These are phyloP conservation scores for Coemansia brasiliensis DNA, from an alignment of 192 early-diverging fungal species.

Conservation along the genomic window DNA sequence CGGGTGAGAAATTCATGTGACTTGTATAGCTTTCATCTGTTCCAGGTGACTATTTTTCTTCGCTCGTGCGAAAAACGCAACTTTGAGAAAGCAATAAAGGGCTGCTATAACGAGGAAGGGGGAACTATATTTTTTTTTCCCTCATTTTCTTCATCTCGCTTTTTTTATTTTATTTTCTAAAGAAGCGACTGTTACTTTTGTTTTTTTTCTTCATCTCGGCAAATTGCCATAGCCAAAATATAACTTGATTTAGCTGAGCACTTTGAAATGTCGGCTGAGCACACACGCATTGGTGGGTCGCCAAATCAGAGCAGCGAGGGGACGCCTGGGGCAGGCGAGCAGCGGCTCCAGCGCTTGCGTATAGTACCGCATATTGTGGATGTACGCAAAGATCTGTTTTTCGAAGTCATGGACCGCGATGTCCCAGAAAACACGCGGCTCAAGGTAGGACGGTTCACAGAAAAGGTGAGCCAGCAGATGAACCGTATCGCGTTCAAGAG, in stretches of 20 bases:
- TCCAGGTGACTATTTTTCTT: too few species aligned
- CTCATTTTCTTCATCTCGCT: conserved; percentile 3
- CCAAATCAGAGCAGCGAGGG: too few species aligned
- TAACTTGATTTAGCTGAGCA: too few species aligned
- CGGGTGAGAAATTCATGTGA: too few species aligned
- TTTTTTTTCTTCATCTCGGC: conserved; percentile 11
- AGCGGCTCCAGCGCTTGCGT: conserved; percentile 49
- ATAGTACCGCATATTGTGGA: conserved; percentile 61
- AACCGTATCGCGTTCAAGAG: conserved; percentile 81
- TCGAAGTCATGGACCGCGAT: conserved; percentile 65
- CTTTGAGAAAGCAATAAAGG: too few species aligned
- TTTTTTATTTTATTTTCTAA: conserved; percentile 10
- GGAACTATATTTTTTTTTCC: conserved; percentile 4
- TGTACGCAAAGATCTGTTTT: conserved; percentile 58
- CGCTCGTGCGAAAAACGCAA: too few species aligned
- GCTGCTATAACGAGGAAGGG: background rate
- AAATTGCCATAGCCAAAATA: too few species aligned
- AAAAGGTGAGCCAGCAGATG: conserved; percentile 60
- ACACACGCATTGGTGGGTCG: background rate
- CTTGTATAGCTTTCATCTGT: too few species aligned
- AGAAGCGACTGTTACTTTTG: conserved; percentile 5
- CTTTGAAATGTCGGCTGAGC: conserved; percentile 3
- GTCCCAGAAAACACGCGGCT: conserved; percentile 61
- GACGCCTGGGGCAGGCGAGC: background rate
- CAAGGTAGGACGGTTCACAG: conserved; percentile 76